Percentiles rank a stretch among this genome's conserved stretches.
These are phyloP conservation scores for Fusarium goolgardi DNA, from an alignment of 2,329 filamentous ascomycete genomes.

Conservation along the genomic window DNA sequence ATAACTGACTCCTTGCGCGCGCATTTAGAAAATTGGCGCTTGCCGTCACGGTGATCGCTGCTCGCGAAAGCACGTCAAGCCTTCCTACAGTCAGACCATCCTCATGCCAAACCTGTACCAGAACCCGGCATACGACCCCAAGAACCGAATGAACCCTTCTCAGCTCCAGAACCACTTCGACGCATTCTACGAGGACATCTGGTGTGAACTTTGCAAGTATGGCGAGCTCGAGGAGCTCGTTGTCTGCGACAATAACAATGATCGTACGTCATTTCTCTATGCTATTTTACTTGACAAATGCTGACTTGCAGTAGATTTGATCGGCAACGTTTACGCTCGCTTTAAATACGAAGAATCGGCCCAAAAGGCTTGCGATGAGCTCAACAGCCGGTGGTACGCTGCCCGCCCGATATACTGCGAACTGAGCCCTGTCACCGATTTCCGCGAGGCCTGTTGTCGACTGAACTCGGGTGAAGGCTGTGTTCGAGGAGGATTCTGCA, in stretches of 20 bases:
- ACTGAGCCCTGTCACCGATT: constrained; percentile 95
- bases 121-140: constrained; percentile 96
- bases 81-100: constrained; percentile 96
- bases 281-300: not conserved
- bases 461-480: constrained; percentile 96
- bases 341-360: constrained; percentile 99
- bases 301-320: constrained; percentile 73
- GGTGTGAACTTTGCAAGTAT: constrained; percentile 99
- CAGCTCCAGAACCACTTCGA: constrained; percentile 99
- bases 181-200: constrained; percentile 99
- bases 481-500: constrained; percentile 96
- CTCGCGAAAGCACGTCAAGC: constrained; percentile 98
- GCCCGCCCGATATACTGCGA: constrained; percentile 98
- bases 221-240: constrained; percentile 97
- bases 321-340: constrained; percentile 98
- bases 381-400: constrained; percentile 97
- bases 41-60: constrained; percentile 98
- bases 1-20: constrained; percentile 33
- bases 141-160: constrained; percentile 94
- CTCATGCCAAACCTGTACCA: constrained; percentile 99
- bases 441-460: constrained; percentile 95
- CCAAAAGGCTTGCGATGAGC: constrained; percentile 90
- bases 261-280: constrained; percentile 70
- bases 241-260: constrained; percentile 99
- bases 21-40: constrained; percentile 92